Percentiles rank a stretch among this genome's conserved stretches.
phyloP scores from a whole-genome alignment of 495 filamentous ascomycete genomes.

The Poronia punctata region DNA sequence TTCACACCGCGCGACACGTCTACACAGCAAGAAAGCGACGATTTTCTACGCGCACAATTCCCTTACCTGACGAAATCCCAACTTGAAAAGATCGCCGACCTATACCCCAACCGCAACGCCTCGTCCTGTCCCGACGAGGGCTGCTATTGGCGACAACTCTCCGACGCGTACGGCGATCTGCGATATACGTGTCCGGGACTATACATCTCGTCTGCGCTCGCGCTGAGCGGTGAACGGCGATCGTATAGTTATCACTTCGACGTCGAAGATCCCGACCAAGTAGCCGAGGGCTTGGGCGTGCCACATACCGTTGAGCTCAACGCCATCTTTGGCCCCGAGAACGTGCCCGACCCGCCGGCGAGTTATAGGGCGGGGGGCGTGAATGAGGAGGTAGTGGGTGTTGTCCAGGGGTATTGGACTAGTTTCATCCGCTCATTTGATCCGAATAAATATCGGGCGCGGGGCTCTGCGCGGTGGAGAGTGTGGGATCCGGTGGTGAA shows the following conservation, averaged over 20 bases:
- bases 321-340: conserved; percentile 50
- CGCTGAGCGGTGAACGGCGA: conserved; percentile 23
- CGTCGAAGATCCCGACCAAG: conserved; percentile 46
- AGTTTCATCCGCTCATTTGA: conserved; percentile 60
- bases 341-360: conserved; percentile 30
- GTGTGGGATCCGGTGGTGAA: conserved; percentile 24
- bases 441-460: conserved; percentile 49
- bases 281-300: conserved; percentile 49
- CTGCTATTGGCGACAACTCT: conserved; percentile 53
- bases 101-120: conserved; percentile 48
- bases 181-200: conserved; percentile 67
- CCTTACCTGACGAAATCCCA: conserved; percentile 48
- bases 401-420: conserved; percentile 62
- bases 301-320: conserved; percentile 55
- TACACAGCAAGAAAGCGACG: conserved; percentile 37
- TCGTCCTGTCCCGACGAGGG: conserved; percentile 35
- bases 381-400: conserved; percentile 46
- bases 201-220: conserved; percentile 44
- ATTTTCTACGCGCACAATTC: conserved; percentile 59
- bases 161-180: conserved; percentile 62
- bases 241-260: conserved; percentile 63
- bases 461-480: conserved; percentile 26
- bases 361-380: conserved; percentile 45
- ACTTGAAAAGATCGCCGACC: conserved; percentile 46
- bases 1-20: conserved; percentile 51